These are phyloP conservation scores for Haplosporangium gracile DNA, from an alignment of 192 early-diverging fungal genomes.

Conservation along the genomic window DNA sequence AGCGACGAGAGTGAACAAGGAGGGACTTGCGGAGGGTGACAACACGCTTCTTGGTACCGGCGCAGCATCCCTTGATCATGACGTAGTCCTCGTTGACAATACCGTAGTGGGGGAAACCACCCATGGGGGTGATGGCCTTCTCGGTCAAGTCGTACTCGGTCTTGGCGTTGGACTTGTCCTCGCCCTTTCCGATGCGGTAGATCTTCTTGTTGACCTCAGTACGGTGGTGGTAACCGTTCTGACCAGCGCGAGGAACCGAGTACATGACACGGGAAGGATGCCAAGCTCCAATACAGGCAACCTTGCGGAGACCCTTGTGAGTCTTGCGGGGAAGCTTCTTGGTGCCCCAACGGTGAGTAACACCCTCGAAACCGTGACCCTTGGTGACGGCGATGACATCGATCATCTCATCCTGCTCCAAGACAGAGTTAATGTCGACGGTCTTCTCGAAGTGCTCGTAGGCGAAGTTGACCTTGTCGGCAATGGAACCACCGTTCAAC, in stretches of 20 bases:
- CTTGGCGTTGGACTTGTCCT: constrained; percentile 84
- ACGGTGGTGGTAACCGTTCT: constrained; percentile 99
- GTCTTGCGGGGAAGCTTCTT: constrained; percentile 99
- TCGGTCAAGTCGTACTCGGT: constrained; percentile 98
- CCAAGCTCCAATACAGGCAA: constrained; percentile 99
- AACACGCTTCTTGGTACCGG: constrained; percentile 97
- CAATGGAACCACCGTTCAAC: constrained; percentile 96
- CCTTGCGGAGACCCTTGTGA: constrained; percentile 99
- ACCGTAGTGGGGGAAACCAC: constrained; percentile 99
- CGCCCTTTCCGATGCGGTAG: constrained; percentile 96
- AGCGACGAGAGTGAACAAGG: constrained; percentile 95
- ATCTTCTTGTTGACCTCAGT: constrained; percentile 99
- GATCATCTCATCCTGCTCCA: constrained; percentile 99
- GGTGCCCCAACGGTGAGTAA: constrained; percentile 99
- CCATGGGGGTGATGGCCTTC: constrained; percentile 97
- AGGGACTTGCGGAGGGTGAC: constrained; percentile 99
- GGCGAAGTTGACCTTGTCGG: constrained; percentile 98
- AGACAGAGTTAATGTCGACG: constrained; percentile 88
- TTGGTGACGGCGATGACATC: constrained; percentile 99
- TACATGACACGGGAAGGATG: constrained; percentile 98
- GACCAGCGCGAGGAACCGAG: constrained; percentile 99
- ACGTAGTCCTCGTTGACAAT: constrained; percentile 98
- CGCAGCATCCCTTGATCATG: constrained; percentile 98
- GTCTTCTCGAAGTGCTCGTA: constrained; percentile 98
- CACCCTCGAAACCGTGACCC: constrained; percentile 99